Evolutionary conservation across 768 basidiomycete genomes (phyloP).

Genomic region (Suillus decipiens): DNA sequence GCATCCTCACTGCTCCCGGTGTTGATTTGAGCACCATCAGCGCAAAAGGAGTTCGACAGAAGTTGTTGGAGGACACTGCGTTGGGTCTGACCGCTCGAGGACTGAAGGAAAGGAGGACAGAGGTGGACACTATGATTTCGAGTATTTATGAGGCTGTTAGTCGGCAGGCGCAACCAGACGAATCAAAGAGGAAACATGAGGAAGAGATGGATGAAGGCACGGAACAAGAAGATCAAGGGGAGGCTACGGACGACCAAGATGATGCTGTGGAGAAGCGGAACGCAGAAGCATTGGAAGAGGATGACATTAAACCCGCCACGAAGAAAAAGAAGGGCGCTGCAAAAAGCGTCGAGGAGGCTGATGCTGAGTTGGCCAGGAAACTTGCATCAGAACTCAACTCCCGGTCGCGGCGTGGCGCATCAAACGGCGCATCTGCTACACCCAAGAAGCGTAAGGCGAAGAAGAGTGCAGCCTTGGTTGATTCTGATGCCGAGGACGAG

Average conservation of each 20-base stretch:
- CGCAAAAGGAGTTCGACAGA: constrained; percentile 86
- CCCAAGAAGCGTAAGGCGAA: constrained; percentile 47
- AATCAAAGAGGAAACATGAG: constrained; percentile 29
- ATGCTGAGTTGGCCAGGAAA: constrained; percentile 71
- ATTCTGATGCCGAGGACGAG: constrained; percentile 51
- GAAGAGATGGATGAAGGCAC: constrained; percentile 33
- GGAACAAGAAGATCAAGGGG: neutral
- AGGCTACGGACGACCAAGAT: constrained; percentile 24
- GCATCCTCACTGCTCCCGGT: constrained; percentile 74
- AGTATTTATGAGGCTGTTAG: constrained; percentile 64
- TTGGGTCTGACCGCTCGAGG: constrained; percentile 56
- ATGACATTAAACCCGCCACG: constrained; percentile 16
- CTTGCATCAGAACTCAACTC: constrained; percentile 71
- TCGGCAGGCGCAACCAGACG: constrained; percentile 27
- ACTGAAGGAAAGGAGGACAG: constrained; percentile 66
- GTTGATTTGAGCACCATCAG: constrained; percentile 79
- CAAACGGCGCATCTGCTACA: constrained; percentile 39
- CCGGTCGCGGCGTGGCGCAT: constrained; percentile 51
- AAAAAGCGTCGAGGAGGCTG: constrained; percentile 55
- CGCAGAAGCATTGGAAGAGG: constrained; percentile 20
- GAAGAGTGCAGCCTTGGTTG: constrained; percentile 54
- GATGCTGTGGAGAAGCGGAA: constrained; percentile 22
- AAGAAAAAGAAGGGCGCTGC: constrained; percentile 47
- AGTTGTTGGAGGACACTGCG: constrained; percentile 50
- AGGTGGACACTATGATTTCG: constrained; percentile 70